These are phyloP conservation scores for Amanita jacksonii DNA, from an alignment of 768 basidiomycete genomes.

Conservation along the genomic window DNA sequence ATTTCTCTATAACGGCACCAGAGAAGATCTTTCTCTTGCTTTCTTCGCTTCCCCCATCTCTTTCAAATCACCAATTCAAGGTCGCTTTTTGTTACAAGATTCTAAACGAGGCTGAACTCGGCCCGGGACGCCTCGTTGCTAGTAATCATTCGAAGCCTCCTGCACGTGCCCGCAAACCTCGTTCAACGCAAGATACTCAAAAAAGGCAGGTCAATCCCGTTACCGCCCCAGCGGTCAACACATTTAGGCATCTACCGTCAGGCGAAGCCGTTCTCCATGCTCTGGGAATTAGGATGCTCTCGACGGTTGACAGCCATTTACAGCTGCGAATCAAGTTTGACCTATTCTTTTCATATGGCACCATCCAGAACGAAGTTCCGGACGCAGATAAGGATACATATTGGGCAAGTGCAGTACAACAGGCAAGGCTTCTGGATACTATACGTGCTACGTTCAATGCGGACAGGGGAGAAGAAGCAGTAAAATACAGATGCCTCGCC, in stretches of 20 bases:
- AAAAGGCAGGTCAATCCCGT: not conserved
- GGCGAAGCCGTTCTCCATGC: conserved; percentile 3
- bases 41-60: conserved; percentile 25
- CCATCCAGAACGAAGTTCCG: conserved; percentile 21
- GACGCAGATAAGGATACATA: conserved; percentile 21
- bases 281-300: not conserved
- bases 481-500: conserved; percentile 7
- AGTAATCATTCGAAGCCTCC: not conserved
- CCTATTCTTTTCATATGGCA: conserved; percentile 29
- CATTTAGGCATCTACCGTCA: not conserved
- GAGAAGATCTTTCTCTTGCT: conserved; percentile 26
- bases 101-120: not conserved
- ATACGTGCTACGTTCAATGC: conserved; percentile 14
- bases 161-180: conserved; percentile 5
- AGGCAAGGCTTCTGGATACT: conserved; percentile 16
- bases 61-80: conserved; percentile 30
- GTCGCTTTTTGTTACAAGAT: conserved; percentile 30
- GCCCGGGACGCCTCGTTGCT: not conserved
- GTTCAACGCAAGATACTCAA: not conserved
- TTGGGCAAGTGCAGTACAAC: conserved; percentile 22
- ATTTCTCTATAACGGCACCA: conserved; percentile 19
- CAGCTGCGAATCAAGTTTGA: conserved; percentile 26
- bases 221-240: not conserved
- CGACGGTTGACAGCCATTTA: not conserved
- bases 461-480: conserved; percentile 8